Evolutionary conservation across 2,329 filamentous ascomycete genomes (phyloP), one percentile per base, ranked within the genome.

Genomic region (Ampelomyces quisqualis): DNA sequence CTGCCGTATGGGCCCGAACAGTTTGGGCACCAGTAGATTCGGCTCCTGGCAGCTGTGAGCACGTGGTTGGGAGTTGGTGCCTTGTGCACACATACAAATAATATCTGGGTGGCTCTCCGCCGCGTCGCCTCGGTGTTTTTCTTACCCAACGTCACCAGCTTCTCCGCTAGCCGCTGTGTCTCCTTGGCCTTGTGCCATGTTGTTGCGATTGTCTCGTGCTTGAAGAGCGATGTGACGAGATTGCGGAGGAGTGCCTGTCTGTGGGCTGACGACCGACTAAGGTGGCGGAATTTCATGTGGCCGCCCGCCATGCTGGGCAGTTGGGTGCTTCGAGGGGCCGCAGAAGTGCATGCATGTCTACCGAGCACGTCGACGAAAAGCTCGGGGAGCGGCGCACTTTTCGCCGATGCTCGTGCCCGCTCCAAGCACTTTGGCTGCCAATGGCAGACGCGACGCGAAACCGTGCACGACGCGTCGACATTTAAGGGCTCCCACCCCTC

Each of bases 131-230:
- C 85, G 27, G 91, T 95, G 69, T 96, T 89, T 73, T 84, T 86
- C 79, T 97, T 98, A 14, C 88, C 91, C 58, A 95, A 70, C 4
- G 90, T 96, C 61, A 98, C 90, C 55, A 97, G 77, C 76, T 95
- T 94, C 67, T 98, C 93, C 6, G 90, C 93, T 57, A 97, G 70
- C 29, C 88, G 80, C 73, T 98, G 93, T 14, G 93, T 88, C 75
- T 98, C 93, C 73, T 97, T 98, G 33, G 93, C 93, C 74, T 97
- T 97, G 68, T 86, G 84, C 79, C 87, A 96, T 73, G 93, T 95
- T 35, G 93, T 98, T 51, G 85, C 84, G 73, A 98, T 95, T 50
- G 88, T 84, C 75, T 98, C 93, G 71, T 95, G 83, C 70, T 88
- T 80, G 73, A 98, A 86, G 55, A 98, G 86, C 39, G 91, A 93